Evolutionary conservation across 257 asterid species (phyloP).

Genomic region (Sherardia arvensis): DNA sequence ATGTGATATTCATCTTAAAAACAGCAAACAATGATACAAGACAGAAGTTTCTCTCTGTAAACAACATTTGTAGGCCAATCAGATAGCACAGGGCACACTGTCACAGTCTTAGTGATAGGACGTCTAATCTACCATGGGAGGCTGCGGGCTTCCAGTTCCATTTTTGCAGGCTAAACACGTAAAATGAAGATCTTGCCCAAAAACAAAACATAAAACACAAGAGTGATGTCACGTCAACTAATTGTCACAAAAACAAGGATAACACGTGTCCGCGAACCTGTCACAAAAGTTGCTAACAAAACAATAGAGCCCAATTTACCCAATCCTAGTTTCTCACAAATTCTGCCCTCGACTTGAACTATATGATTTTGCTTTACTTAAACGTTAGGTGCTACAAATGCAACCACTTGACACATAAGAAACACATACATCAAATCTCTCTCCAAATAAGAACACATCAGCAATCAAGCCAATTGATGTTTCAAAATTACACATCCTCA

Average conservation of each 20-base stretch:
- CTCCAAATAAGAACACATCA: background rate
- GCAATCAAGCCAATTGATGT: background rate
- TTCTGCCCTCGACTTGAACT: background rate
- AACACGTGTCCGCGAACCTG: background rate
- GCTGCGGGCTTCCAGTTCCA: background rate
- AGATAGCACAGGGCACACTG: too few relatives aligned
- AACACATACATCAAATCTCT: background rate
- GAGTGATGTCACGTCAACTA: background rate
- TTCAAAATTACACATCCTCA: background rate
- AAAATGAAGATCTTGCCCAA: background rate
- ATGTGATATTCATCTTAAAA: background rate
- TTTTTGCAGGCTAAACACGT: too few relatives aligned
- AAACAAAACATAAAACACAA: background rate
- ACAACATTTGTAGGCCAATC: too few relatives aligned
- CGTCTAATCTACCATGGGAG: background rate
- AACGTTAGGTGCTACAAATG: background rate
- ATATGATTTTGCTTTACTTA: background rate
- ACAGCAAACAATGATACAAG: background rate
- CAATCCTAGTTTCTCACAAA: background rate
- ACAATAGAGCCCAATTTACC: too few relatives aligned
- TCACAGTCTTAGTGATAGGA: background rate
- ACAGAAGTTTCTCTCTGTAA: background rate
- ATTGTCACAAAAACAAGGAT: background rate
- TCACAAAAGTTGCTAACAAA: background rate
- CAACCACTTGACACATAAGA: background rate